These are phyloP conservation scores for Vicia faba DNA, from an alignment of 306 rosid genomes.

Conservation along the genomic window DNA sequence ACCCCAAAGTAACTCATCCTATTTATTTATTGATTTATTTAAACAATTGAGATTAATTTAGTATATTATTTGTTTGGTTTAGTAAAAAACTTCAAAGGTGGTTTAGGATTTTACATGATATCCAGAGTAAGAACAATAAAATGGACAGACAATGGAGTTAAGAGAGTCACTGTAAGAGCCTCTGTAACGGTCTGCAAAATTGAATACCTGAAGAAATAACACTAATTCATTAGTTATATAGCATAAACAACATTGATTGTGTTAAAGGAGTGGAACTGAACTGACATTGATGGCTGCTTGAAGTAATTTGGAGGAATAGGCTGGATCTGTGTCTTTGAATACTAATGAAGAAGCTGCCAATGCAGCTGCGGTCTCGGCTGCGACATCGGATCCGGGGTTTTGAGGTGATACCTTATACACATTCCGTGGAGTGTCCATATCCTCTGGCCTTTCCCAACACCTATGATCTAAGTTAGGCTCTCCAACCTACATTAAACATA, in stretches of 20 bases:
- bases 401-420: slow-evolving; percentile 72
- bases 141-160: slow-evolving; percentile 74
- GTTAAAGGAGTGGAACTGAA: not conserved
- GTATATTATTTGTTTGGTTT: not conserved
- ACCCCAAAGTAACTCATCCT: slow-evolving; percentile 98
- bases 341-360: slow-evolving; percentile 87
- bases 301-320: slow-evolving; percentile 66
- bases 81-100: not conserved
- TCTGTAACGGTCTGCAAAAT: slow-evolving; percentile 76
- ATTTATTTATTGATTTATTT: not conserved
- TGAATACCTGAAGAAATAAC: slow-evolving; percentile 55
- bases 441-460: slow-evolving; percentile 98
- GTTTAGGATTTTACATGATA: slow-evolving; percentile 56
- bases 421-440: slow-evolving; percentile 80
- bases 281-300: slow-evolving; percentile 61
- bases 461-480: slow-evolving; percentile 75
- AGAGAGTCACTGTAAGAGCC: slow-evolving; percentile 85
- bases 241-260: not conserved
- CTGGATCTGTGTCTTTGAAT: slow-evolving; percentile 68
- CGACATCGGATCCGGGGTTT: slow-evolving; percentile 89
- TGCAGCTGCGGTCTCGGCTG: slow-evolving; percentile 89
- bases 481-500: slow-evolving; percentile 72
- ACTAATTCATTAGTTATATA: not conserved
- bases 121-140: slow-evolving; percentile 92
- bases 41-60: not conserved